Conservation (phyloP, 2,329 filamentous ascomycete species). For the Aspergillus tamarii region DNA sequence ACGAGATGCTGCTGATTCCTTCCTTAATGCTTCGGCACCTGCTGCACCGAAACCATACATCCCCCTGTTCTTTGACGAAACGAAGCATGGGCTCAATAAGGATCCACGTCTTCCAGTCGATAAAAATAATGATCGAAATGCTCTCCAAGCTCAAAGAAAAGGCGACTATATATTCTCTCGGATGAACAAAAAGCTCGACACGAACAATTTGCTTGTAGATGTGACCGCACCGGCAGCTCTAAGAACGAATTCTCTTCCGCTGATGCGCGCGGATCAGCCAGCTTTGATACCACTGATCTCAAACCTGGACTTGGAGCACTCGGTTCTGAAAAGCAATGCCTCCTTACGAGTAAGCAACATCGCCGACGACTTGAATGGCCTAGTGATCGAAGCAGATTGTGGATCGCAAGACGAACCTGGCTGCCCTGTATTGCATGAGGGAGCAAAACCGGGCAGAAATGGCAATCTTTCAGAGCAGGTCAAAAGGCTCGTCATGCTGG, state of each 20-base stretch:
- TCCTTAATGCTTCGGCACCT: not conserved
- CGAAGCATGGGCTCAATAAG: constrained; percentile 21
- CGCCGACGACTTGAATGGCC: constrained; percentile 12
- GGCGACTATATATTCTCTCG: not conserved
- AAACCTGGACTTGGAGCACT: not conserved
- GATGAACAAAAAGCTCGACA: not conserved
- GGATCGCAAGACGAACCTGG: not conserved
- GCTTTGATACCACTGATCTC: constrained; percentile 21
- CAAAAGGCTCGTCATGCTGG: constrained; percentile 10
- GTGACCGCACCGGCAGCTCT: constrained; percentile 10
- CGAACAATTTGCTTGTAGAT: constrained; percentile 19
- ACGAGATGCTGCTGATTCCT: not conserved
- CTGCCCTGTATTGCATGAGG: not conserved
- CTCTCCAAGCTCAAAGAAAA: not conserved
- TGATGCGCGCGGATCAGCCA: constrained; percentile 22
- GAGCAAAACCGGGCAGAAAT: not conserved
- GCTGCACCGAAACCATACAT: constrained; percentile 6
- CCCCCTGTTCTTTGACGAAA: constrained; percentile 19
- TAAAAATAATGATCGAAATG: not conserved
- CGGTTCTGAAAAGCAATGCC: not conserved
- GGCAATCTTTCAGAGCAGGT: not conserved
- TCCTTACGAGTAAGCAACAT: not conserved
- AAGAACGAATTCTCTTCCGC: constrained; percentile 1
- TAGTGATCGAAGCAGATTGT: constrained; percentile 7
- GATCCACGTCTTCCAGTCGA: not conserved